These are phyloP conservation scores for Aegilops speltoides DNA, from an alignment of 176 grass and related monocot species.

Conservation along the genomic window DNA sequence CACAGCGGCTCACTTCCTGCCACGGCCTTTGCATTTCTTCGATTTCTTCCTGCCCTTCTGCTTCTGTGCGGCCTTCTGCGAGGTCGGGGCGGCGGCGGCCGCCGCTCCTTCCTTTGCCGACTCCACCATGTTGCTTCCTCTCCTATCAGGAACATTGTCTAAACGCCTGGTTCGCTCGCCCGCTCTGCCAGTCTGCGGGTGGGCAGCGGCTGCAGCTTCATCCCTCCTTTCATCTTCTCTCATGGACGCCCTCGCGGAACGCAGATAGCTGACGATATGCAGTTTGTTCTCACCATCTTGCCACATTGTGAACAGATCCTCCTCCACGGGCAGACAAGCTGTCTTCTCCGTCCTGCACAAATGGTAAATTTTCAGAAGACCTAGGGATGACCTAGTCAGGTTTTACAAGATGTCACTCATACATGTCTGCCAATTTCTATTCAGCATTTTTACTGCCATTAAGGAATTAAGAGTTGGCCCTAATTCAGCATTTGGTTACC, in stretches of 20 bases:
- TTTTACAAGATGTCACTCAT: not conserved
- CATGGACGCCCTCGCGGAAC: not conserved
- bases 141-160: not conserved
- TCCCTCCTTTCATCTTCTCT: not conserved
- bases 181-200: not conserved
- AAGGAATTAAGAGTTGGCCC: not conserved
- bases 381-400: not conserved
- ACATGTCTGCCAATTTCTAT: not conserved
- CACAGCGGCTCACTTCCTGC: slow-evolving; percentile 32
- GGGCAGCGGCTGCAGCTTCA: not conserved
- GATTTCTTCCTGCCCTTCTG: slow-evolving; percentile 36
- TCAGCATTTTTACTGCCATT: not conserved
- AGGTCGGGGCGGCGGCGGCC: not conserved
- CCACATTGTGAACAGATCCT: slow-evolving; percentile 36
- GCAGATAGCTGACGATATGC: slow-evolving; percentile 29
- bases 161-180: not conserved
- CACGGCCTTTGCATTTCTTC: not conserved
- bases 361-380: not conserved
- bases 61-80: not conserved
- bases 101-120: not conserved
- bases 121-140: not conserved
- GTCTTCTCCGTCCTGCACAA: slow-evolving; percentile 10
- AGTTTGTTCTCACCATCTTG: slow-evolving; percentile 34
- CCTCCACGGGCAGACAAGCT: not conserved
- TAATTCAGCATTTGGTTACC: slow-evolving; percentile 30